Evolutionary conservation across 129 eudicot species (phyloP).

Genomic region (Kitagawia praeruptora): DNA sequence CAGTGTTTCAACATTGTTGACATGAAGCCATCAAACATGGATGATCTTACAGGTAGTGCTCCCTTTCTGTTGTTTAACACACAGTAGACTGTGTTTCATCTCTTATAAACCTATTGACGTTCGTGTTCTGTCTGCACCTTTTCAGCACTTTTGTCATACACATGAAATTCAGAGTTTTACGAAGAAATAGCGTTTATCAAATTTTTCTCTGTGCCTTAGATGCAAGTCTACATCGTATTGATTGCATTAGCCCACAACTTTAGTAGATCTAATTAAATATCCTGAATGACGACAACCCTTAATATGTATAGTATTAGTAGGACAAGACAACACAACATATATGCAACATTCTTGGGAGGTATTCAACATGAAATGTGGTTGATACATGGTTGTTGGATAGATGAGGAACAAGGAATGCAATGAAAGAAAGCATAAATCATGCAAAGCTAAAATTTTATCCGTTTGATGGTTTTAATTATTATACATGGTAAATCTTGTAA

Average conservation of each 20-base stretch:
- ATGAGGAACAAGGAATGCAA: neutral
- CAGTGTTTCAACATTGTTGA: constrained; percentile 85
- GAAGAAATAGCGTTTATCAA: neutral
- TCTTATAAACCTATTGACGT: neutral
- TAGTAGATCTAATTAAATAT: neutral
- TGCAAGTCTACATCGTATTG: neutral
- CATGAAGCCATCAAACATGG: constrained; percentile 87
- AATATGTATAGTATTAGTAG: neutral
- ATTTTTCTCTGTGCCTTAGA: neutral
- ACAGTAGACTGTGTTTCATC: neutral
- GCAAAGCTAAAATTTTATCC: neutral
- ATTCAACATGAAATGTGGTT: neutral
- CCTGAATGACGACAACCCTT: neutral
- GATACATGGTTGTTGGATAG: neutral
- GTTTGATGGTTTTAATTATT: neutral
- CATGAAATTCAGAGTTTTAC: neutral
- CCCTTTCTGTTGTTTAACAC: neutral
- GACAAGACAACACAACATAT: neutral
- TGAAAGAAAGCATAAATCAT: neutral
- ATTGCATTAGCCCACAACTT: neutral
- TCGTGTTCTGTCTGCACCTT: neutral
- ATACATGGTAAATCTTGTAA: neutral
- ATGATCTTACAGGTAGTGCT: constrained; percentile 71
- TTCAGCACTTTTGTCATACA: neutral
- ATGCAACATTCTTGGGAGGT: neutral